Evolutionary conservation across 257 asterid species (phyloP).

Genomic region (Solanum bulbocastanum): DNA sequence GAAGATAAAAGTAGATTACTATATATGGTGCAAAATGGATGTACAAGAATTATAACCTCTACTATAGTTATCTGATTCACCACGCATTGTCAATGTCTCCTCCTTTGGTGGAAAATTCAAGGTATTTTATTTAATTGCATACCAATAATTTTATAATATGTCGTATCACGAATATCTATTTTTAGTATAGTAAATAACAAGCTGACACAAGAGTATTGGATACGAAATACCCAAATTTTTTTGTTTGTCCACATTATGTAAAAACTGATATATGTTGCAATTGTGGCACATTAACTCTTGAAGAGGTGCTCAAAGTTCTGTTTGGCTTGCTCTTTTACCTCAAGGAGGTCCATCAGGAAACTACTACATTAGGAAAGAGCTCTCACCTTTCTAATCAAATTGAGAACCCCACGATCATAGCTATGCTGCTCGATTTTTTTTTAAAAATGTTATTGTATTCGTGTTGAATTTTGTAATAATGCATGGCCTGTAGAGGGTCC

Average conservation of each 20-base stretch:
- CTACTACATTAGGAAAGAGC: slow-evolving; percentile 17
- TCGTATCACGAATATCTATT: too few relatives aligned
- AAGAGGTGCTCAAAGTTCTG: slow-evolving; percentile 42
- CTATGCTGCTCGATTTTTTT: background rate
- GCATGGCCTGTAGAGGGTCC: too few relatives aligned
- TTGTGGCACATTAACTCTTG: slow-evolving; percentile 25
- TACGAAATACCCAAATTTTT: slow-evolving; percentile 20
- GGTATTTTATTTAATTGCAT: slow-evolving; percentile 8
- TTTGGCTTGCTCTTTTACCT: slow-evolving; percentile 40
- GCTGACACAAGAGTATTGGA: slow-evolving; percentile 23
- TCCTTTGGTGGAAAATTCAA: slow-evolving; percentile 28
- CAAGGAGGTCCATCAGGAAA: slow-evolving; percentile 45
- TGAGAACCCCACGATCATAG: background rate
- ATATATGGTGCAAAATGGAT: slow-evolving; percentile 30
- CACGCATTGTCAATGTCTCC: slow-evolving; percentile 53
- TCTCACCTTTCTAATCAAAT: slow-evolving; percentile 19
- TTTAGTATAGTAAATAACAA: too few relatives aligned
- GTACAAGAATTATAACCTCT: slow-evolving; percentile 32
- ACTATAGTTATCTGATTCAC: slow-evolving; percentile 43
- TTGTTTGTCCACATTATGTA: slow-evolving; percentile 46
- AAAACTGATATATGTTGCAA: slow-evolving; percentile 37
- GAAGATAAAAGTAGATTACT: slow-evolving; percentile 26
- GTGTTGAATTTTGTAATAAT: too few relatives aligned
- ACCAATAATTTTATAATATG: background rate
- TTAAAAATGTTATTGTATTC: background rate